Conservation (phyloP, 768 basidiomycete genomes). For the Glaciozyma antarctica region DNA sequence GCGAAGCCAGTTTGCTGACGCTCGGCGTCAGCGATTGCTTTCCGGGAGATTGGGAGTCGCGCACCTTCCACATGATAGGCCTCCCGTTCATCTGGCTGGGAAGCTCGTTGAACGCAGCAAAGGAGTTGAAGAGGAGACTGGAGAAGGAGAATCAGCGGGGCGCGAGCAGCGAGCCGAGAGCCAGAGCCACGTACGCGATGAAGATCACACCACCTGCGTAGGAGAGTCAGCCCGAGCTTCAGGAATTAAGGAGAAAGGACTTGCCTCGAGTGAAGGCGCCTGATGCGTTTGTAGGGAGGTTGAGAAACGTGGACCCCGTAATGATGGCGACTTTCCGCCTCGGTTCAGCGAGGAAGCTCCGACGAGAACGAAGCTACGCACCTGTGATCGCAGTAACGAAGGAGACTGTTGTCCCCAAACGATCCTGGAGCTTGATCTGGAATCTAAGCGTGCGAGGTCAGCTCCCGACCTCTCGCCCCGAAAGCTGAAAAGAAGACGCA, state of each 20-base stretch:
- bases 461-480: not conserved
- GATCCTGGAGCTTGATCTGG: conserved; percentile 56
- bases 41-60: not conserved
- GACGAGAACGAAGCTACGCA: too few species aligned
- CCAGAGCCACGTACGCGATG: conserved; percentile 46
- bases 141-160: not conserved
- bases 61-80: conserved; percentile 41
- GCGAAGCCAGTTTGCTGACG: conserved; percentile 40
- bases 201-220: too few species aligned
- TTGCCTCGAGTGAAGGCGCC: conserved; percentile 54
- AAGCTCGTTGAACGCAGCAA: conserved; percentile 48
- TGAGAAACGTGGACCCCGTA: conserved; percentile 46
- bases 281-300: conserved; percentile 59
- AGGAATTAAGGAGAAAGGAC: not conserved
- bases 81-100: conserved; percentile 50
- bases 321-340: conserved; percentile 7
- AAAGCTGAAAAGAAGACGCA: conserved; percentile 31
- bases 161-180: not conserved
- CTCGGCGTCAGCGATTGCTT: not conserved
- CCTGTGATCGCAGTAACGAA: conserved; percentile 4
- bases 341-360: too few species aligned
- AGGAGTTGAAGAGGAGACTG: conserved; percentile 40
- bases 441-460: conserved; percentile 35
- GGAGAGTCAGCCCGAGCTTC: not conserved
- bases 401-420: conserved; percentile 51